These are phyloP conservation scores for Verticillium isaacii DNA, from an alignment of 2,329 filamentous ascomycete species.

Conservation along the genomic window DNA sequence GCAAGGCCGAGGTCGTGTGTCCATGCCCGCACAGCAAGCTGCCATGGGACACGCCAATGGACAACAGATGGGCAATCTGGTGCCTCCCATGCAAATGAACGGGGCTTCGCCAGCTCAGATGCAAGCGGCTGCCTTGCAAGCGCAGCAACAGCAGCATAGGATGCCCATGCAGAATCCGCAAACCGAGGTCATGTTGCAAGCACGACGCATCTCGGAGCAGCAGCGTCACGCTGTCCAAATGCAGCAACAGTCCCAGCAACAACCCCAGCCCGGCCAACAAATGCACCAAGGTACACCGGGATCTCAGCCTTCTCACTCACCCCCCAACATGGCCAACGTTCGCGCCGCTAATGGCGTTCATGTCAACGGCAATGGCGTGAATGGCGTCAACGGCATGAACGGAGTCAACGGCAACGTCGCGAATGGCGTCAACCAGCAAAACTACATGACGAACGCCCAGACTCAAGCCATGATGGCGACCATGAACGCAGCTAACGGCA, in stretches of 20 bases:
- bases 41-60: conserved; percentile 37
- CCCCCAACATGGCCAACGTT: conserved; percentile 32
- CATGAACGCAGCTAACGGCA: conserved; percentile 38
- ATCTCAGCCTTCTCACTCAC: conserved; percentile 28
- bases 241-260: conserved; percentile 33
- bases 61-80: conserved; percentile 46
- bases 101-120: conserved; percentile 67
- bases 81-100: conserved; percentile 55
- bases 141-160: conserved; percentile 50
- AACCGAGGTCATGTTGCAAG: conserved; percentile 55
- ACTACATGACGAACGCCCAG: conserved; percentile 47
- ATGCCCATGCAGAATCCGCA: conserved; percentile 51
- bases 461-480: conserved; percentile 49
- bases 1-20: conserved; percentile 46
- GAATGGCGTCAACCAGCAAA: conserved; percentile 46
- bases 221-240: conserved; percentile 49
- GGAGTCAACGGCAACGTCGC: conserved; percentile 26
- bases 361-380: conserved; percentile 20
- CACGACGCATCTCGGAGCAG: conserved; percentile 62
- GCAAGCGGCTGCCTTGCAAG: conserved; percentile 48
- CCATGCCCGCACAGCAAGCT: conserved; percentile 49
- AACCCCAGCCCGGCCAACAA: conserved; percentile 27
- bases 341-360: conserved; percentile 7
- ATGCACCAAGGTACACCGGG: conserved; percentile 21
- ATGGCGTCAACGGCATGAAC: conserved; percentile 23